A percentile compares a stretch with the other conserved stretches of the same genome.
These are phyloP conservation scores for Arthrobotrys entomopaga DNA, from an alignment of 2,329 filamentous ascomycete genomes.

Conservation along the genomic window DNA sequence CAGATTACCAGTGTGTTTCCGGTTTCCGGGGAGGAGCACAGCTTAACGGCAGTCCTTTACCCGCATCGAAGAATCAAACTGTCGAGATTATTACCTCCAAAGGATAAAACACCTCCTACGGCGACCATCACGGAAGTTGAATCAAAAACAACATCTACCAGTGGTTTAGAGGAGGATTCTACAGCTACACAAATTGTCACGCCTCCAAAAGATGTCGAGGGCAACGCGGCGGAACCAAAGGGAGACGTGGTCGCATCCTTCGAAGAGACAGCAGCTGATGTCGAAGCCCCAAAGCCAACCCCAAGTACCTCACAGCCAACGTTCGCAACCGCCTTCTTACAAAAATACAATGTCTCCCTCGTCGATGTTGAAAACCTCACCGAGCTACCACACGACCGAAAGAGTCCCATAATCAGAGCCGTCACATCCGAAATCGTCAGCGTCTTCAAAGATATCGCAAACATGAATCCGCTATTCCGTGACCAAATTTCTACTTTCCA, in stretches of 20 bases:
- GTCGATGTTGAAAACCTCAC: slow-evolving; percentile 93
- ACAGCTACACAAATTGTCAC: slow-evolving; percentile 71
- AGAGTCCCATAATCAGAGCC: slow-evolving; percentile 86
- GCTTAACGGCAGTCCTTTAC: slow-evolving; percentile 91
- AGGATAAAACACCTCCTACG: slow-evolving; percentile 62
- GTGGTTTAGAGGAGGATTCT: slow-evolving; percentile 66
- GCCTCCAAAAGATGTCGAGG: slow-evolving; percentile 62
- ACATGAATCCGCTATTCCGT: slow-evolving; percentile 91
- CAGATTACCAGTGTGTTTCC: slow-evolving; percentile 92
- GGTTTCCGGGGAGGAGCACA: slow-evolving; percentile 83
- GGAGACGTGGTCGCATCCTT: slow-evolving; percentile 98
- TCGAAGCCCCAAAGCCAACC: slow-evolving; percentile 60
- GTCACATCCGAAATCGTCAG: slow-evolving; percentile 98
- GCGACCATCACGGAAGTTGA: slow-evolving; percentile 60
- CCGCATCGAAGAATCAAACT: slow-evolving; percentile 94
- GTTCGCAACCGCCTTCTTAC: slow-evolving; percentile 78
- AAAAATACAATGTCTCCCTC: slow-evolving; percentile 89
- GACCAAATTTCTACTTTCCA: slow-evolving; percentile 98
- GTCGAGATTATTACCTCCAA: slow-evolving; percentile 80
- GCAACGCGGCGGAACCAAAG: slow-evolving; percentile 68
- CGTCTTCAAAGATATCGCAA: slow-evolving; percentile 96
- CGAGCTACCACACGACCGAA: slow-evolving; percentile 89
- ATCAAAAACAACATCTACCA: slow-evolving; percentile 61
- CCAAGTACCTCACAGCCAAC: slow-evolving; percentile 58
- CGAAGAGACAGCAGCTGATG: slow-evolving; percentile 79